These are phyloP conservation scores for Sordariomycetes sp. DNA, from an alignment of 2,329 filamentous ascomycete species.

Conservation along the genomic window DNA sequence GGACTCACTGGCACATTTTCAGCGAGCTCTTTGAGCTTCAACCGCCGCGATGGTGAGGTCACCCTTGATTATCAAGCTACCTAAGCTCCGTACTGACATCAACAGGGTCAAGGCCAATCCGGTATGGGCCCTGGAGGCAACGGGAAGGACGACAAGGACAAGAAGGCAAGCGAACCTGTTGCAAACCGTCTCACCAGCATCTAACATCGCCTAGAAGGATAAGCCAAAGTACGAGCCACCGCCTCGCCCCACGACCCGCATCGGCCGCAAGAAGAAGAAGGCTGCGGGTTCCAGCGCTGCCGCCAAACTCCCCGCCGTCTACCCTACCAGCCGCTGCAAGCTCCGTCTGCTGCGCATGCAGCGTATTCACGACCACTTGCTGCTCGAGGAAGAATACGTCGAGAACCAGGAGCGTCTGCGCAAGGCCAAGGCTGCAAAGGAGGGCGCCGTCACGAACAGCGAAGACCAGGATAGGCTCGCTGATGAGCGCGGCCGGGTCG, in stretches of 20 bases:
- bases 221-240: slow-evolving; percentile 99
- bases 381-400: slow-evolving; percentile 97
- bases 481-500: slow-evolving; percentile 87
- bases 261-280: slow-evolving; percentile 98
- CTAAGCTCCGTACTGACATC: not conserved
- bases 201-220: slow-evolving; percentile 65
- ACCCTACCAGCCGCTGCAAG: slow-evolving; percentile 95
- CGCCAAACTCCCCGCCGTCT: slow-evolving; percentile 89
- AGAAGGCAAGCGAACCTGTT: slow-evolving; percentile 60
- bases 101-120: slow-evolving; percentile 75
- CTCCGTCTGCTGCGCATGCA: slow-evolving; percentile 96
- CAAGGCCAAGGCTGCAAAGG: slow-evolving; percentile 78
- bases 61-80: not conserved
- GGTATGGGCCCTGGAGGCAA: slow-evolving; percentile 69
- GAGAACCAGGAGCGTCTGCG: slow-evolving; percentile 96
- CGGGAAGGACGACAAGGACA: slow-evolving; percentile 79
- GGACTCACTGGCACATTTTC: not conserved
- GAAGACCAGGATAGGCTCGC: slow-evolving; percentile 68
- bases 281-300: slow-evolving; percentile 85
- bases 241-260: slow-evolving; percentile 89
- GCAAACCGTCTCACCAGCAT: slow-evolving; percentile 12
- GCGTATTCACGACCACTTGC: slow-evolving; percentile 91
- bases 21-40: slow-evolving; percentile 15
- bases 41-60: slow-evolving; percentile 24
- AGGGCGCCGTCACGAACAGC: slow-evolving; percentile 57